Conservation (phyloP, 208 protist species). For the Trypanosoma platydactyli region DNA sequence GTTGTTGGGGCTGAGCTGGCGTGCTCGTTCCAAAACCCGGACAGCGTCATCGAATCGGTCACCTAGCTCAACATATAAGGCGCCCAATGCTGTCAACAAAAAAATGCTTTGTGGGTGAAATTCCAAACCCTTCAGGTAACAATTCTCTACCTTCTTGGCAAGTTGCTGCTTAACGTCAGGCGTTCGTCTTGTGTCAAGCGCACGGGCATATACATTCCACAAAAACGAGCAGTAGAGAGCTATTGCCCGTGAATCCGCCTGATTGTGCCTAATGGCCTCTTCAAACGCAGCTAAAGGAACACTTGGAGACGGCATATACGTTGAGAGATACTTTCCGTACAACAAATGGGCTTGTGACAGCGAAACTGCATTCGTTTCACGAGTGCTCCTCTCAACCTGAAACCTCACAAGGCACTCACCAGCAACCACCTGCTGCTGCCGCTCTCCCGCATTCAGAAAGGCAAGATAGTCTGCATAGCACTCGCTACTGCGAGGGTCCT, state of each 20-base stretch:
- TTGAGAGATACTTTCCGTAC: slow-evolving; percentile 74
- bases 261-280: slow-evolving; percentile 50
- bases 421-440: slow-evolving; percentile 37
- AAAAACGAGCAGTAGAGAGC: slow-evolving; percentile 51
- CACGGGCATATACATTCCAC: slow-evolving; percentile 63
- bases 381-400: slow-evolving; percentile 43
- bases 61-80: slow-evolving; percentile 59
- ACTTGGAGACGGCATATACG: slow-evolving; percentile 57
- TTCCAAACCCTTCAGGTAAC: slow-evolving; percentile 47
- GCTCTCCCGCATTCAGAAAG: slow-evolving; percentile 28
- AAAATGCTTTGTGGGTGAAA: slow-evolving; percentile 43
- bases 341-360: slow-evolving; percentile 37
- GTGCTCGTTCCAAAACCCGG: slow-evolving; percentile 51
- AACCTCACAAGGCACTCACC: slow-evolving; percentile 54
- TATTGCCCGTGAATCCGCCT: slow-evolving; percentile 33
- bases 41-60: slow-evolving; percentile 73
- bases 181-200: slow-evolving; percentile 34
- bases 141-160: slow-evolving; percentile 52
- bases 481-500: slow-evolving; percentile 54
- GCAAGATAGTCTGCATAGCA: slow-evolving; percentile 78
- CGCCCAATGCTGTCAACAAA: slow-evolving; percentile 50
- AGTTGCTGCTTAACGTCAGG: slow-evolving; percentile 37
- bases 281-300: slow-evolving; percentile 58
- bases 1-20: slow-evolving; percentile 54
- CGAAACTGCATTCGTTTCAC: neutral